These are phyloP conservation scores for Umbilicus rupestris DNA, from an alignment of 164 flowering plant species.

Conservation along the genomic window DNA sequence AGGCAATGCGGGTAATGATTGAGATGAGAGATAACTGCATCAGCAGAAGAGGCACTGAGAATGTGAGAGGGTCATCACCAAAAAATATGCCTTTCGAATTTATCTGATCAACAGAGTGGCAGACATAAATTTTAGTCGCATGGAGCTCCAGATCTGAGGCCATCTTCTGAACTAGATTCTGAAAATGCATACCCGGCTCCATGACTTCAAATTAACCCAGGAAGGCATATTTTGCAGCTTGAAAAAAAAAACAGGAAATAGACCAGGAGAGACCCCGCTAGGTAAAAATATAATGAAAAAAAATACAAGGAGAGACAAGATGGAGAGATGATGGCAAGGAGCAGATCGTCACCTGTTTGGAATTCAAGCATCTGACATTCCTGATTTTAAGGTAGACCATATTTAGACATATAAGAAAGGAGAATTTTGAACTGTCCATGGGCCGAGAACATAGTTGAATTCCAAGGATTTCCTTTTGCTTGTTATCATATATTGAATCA, in stretches of 20 bases:
- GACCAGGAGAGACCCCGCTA: no score
- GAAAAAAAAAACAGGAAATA: background rate
- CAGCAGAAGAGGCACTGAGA: conserved; percentile 23
- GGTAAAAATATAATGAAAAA: no score
- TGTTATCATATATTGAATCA: no score
- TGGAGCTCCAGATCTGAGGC: background rate
- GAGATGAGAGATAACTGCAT: conserved; percentile 26
- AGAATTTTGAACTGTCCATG: background rate
- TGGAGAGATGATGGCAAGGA: background rate
- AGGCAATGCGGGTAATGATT: conserved; percentile 19
- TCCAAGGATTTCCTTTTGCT: no score
- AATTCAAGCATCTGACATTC: background rate
- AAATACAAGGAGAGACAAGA: no score
- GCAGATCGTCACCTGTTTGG: conserved; percentile 2
- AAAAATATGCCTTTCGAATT: conserved; percentile 24
- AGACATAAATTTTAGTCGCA: conserved; percentile 7
- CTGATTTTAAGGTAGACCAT: background rate
- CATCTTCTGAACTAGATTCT: background rate
- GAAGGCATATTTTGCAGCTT: background rate
- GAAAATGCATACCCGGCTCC: background rate
- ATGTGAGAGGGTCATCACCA: conserved; percentile 24
- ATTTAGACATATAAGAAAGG: background rate
- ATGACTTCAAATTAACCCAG: background rate
- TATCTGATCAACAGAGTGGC: conserved; percentile 11
- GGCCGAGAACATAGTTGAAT: no score